Conservation (phyloP, 1,284 basidiomycete species). For the Ceraceosorus bombacis region DNA sequence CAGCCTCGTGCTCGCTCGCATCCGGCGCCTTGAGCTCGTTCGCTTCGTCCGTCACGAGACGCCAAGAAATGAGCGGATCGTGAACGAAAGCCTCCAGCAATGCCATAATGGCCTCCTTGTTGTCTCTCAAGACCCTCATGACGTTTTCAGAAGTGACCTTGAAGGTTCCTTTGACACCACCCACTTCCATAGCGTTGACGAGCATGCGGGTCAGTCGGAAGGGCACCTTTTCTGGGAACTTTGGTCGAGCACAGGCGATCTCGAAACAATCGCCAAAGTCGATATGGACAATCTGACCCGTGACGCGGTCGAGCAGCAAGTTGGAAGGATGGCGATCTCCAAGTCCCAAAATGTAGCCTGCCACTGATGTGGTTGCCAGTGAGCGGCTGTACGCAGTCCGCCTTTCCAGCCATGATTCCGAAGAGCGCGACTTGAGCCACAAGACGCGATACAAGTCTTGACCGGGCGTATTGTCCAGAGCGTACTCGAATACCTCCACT, state of each 20-base stretch:
- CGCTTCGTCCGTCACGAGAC: constrained; percentile 43
- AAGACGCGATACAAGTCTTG: constrained; percentile 97
- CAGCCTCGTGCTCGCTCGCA: constrained; percentile 37
- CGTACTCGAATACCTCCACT: constrained; percentile 98
- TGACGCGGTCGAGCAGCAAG: constrained; percentile 80
- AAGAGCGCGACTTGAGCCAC: constrained; percentile 90
- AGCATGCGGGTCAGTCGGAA: constrained; percentile 98
- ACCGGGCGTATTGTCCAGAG: constrained; percentile 94
- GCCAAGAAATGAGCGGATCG: constrained; percentile 58
- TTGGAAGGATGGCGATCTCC: constrained; percentile 99
- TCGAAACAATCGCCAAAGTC: constrained; percentile 65
- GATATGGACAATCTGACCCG: constrained; percentile 92
- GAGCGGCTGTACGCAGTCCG: constrained; percentile 94
- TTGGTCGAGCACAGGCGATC: constrained; percentile 61
- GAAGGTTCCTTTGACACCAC: constrained; percentile 94
- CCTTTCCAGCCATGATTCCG: constrained; percentile 95
- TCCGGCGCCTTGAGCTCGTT: constrained; percentile 34
- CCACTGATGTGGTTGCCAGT: constrained; percentile 57
- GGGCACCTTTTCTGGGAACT: constrained; percentile 97
- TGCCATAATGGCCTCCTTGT: constrained; percentile 96
- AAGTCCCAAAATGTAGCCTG: constrained; percentile 78
- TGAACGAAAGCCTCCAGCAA: constrained; percentile 76
- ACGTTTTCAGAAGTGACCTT: constrained; percentile 91
- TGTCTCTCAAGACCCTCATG: constrained; percentile 90
- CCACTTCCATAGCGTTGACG: constrained; percentile 96